Evolutionary conservation across 2,329 filamentous ascomycete genomes (phyloP), one percentile per base, ranked within the genome.

Genomic region (Clonostachys rosea): DNA sequence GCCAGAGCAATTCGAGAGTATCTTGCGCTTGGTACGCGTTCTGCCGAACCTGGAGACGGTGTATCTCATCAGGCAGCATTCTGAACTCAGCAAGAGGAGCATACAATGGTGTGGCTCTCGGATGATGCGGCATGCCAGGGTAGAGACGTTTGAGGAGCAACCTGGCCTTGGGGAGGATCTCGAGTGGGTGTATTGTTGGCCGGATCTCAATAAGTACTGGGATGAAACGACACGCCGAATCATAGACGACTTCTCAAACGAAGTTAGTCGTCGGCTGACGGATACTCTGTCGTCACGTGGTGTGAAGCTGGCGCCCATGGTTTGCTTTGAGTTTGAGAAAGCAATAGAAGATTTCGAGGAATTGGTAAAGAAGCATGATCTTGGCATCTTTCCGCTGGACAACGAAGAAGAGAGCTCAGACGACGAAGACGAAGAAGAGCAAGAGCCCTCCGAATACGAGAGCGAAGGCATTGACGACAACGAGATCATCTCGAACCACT

Each of bases 381-480:
- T n/a, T 11, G 45, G 40, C 17, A 24, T 24, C 24, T 13, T 42
- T 24, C 42, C 42, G 13, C 6, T 36, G 12, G 43, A 44, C 43
- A 11, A 18, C 10, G 37, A 34, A 8, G 44, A 40, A 16, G 16
- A 10, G 18, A 37, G 12, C 13, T 44, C 36, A 12, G 47, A 45
- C 24, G 40, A 34, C 3, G 43, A 49, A 17, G 4, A 34, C 39
- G 39, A 18, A 35, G 39, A 40, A 24, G 36, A 33, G 40, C 34
- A 43, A 36, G 41, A 43, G 17, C 18, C 36, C 18, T 40, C 49
- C 43, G 47, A 47, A 24, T 53, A 53, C 34, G 50, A 53, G 43
- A 51, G 46, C 33, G 48, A 54, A 6, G 50, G 52, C 14, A 49
- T 51, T 6, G 43, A 53, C 36, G 49, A 53, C 17, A 44, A 35